Percentiles rank a stretch among this genome's conserved stretches.
Evolutionary conservation across 495 filamentous ascomycete species (phyloP).

Genomic region (Penicillium diatomitis): DNA sequence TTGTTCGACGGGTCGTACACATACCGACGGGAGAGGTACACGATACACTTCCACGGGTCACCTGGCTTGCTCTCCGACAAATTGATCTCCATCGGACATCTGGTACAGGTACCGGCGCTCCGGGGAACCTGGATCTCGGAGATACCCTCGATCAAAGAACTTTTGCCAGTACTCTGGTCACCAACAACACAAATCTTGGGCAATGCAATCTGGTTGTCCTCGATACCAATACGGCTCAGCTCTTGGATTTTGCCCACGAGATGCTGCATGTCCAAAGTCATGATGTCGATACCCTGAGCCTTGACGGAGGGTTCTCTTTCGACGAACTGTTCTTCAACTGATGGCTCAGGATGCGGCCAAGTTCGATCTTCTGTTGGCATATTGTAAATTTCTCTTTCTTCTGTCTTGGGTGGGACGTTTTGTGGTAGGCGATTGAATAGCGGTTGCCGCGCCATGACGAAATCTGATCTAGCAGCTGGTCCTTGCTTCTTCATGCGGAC

Average conservation of each 20-base stretch:
- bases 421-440: too few relatives aligned
- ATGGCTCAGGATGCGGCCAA: neutral
- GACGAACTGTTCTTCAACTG: neutral
- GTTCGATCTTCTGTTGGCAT: neutral
- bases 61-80: slow-evolving; percentile 41
- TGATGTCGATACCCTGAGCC: slow-evolving; percentile 14
- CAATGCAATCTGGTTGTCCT: slow-evolving; percentile 48
- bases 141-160: slow-evolving; percentile 70
- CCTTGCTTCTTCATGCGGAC: too few relatives aligned
- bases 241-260: slow-evolving; percentile 40
- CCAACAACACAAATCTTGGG: slow-evolving; percentile 74
- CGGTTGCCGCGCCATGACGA: too few relatives aligned
- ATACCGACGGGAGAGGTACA: slow-evolving; percentile 54
- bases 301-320: neutral
- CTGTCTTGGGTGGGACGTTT: too few relatives aligned
- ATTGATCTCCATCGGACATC: slow-evolving; percentile 73
- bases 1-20: slow-evolving; percentile 20
- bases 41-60: slow-evolving; percentile 50
- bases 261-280: slow-evolving; percentile 31
- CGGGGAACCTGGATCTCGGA: slow-evolving; percentile 69
- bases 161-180: slow-evolving; percentile 75
- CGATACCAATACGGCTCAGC: slow-evolving; percentile 39
- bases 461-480: too few relatives aligned
- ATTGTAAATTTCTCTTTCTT: too few relatives aligned
- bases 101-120: slow-evolving; percentile 59